Evolutionary conservation across 768 basidiomycete genomes (phyloP).

Genomic region (Leucocoprinus birnbaumii): DNA sequence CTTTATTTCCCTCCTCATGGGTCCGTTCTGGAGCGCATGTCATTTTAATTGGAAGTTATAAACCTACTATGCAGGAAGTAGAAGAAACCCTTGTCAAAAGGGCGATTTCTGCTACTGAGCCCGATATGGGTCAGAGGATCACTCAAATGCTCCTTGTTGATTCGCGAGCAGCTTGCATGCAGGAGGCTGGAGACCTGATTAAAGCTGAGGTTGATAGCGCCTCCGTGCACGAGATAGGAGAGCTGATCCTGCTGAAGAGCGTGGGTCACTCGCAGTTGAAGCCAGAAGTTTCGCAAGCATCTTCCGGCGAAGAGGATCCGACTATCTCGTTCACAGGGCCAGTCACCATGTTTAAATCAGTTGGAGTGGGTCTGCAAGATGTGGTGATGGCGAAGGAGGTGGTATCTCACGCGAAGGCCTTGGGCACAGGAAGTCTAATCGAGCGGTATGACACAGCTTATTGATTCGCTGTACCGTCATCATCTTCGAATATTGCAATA

Average conservation of each 20-base stretch:
- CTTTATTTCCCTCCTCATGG: slow-evolving; percentile 70
- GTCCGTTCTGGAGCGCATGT: slow-evolving; percentile 64
- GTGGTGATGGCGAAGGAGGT: slow-evolving; percentile 76
- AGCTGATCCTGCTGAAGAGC: slow-evolving; percentile 38
- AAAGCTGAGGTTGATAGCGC: slow-evolving; percentile 35
- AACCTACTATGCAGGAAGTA: slow-evolving; percentile 77
- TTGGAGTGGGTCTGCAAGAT: slow-evolving; percentile 86
- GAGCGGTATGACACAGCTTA: slow-evolving; percentile 32
- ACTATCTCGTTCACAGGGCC: slow-evolving; percentile 30
- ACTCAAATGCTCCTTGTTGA: slow-evolving; percentile 60
- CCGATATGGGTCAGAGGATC: not conserved
- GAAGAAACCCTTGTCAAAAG: slow-evolving; percentile 54
- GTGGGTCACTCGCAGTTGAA: slow-evolving; percentile 10
- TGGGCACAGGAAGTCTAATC: slow-evolving; percentile 49
- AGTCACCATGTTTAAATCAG: slow-evolving; percentile 84
- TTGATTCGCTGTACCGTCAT: not conserved
- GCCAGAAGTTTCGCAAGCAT: not conserved
- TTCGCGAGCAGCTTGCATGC: slow-evolving; percentile 63
- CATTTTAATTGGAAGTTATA: slow-evolving; percentile 82
- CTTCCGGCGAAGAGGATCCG: not conserved
- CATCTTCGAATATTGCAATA: no score
- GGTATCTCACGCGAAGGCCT: slow-evolving; percentile 54
- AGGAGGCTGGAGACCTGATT: slow-evolving; percentile 84
- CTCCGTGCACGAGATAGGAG: slow-evolving; percentile 67
- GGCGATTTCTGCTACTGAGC: slow-evolving; percentile 25